Conservation (phyloP, 345 rosid genomes). For the Hibiscus syriacus region DNA sequence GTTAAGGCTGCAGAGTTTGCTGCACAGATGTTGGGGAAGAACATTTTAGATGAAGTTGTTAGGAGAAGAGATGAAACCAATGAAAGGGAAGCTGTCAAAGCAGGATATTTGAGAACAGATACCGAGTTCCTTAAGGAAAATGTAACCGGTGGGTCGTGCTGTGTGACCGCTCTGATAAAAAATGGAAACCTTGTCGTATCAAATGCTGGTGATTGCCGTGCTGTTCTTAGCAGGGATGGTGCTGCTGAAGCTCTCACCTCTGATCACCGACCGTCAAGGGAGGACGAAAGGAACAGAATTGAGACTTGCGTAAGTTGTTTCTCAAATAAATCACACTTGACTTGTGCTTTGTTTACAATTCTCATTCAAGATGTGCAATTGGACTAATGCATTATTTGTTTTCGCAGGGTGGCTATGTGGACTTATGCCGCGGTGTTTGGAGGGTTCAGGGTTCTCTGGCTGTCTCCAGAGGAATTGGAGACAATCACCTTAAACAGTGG, state of each 20-base stretch:
- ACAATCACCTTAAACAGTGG: slow-evolving; percentile 58
- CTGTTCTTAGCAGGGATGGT: slow-evolving; percentile 74
- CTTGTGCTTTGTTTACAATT: slow-evolving; percentile 3
- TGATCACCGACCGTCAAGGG: slow-evolving; percentile 76
- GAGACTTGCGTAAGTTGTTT: slow-evolving; percentile 46
- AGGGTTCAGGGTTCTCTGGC: slow-evolving; percentile 90
- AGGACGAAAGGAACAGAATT: slow-evolving; percentile 66
- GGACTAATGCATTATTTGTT: not conserved
- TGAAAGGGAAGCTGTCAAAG: slow-evolving; percentile 49
- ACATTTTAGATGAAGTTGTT: slow-evolving; percentile 41
- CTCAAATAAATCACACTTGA: not conserved
- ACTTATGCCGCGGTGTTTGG: slow-evolving; percentile 61
- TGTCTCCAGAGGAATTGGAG: slow-evolving; percentile 84
- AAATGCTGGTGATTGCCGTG: slow-evolving; percentile 87
- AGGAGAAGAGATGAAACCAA: slow-evolving; percentile 30
- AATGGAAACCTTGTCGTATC: slow-evolving; percentile 71
- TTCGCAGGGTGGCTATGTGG: slow-evolving; percentile 76
- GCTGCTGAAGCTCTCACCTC: slow-evolving; percentile 68
- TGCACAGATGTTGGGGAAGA: slow-evolving; percentile 45
- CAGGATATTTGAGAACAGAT: slow-evolving; percentile 70
- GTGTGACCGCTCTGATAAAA: slow-evolving; percentile 68
- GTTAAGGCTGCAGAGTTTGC: slow-evolving; percentile 56
- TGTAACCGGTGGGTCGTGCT: slow-evolving; percentile 65
- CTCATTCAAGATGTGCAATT: not conserved
- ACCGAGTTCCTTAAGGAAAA: slow-evolving; percentile 54